Base-by-base conservation (phyloP, 139 green algal genomes). In the Chara braunii region DNA sequence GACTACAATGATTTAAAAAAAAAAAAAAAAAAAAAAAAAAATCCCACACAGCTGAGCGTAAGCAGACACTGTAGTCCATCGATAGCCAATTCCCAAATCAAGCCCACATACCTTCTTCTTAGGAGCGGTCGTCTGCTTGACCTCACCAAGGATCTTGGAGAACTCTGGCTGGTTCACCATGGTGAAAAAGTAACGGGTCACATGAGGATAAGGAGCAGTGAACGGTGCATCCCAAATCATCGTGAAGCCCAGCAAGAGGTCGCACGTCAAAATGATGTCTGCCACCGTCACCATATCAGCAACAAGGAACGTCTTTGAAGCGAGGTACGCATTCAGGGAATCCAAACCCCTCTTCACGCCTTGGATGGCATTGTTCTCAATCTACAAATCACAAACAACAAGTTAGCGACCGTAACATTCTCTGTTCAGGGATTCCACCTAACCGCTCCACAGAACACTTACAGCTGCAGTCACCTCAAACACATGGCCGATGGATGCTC, bases 171-270 rank as follows among this genome's bases (percentile, higher is more conserved):
- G 82, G 64, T 85, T 63, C 2, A 74, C 62, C 0, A 76, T 35
- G 0, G 82, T 87, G 5, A 43, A 62, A 60, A 80, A 87, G 55
- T 81, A 87, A 5, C 82, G 74, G 44, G 51, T 40, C 3, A 86
- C 67, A 58, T 76, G 50, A 23, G 82, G 81, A 71, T 78, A 85
- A 22, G 53, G 42, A 31, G 81, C 70, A 42, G 82, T 80, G 44
- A 82, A 51, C 50, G 56, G 37, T 23, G 44, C 26, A 3, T 31
- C 37, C 8, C 48, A 24, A 14, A 75, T 14, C 28, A 40, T 80
- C 42, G 24, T 24, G 70, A 84, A 78, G 64, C 65, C 70, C n/a
- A 52, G 11, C 26, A 68, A 67, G 12, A 87, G 44, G 31, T 72
- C 78, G 74, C 64, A 81, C 12, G 48, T 51, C 31, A 32, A 34